Percentiles rank a stretch among this genome's conserved stretches.
These are phyloP conservation scores for Spencermartinsiella europaea DNA, from an alignment of 805 yeast genomes.

Conservation along the genomic window DNA sequence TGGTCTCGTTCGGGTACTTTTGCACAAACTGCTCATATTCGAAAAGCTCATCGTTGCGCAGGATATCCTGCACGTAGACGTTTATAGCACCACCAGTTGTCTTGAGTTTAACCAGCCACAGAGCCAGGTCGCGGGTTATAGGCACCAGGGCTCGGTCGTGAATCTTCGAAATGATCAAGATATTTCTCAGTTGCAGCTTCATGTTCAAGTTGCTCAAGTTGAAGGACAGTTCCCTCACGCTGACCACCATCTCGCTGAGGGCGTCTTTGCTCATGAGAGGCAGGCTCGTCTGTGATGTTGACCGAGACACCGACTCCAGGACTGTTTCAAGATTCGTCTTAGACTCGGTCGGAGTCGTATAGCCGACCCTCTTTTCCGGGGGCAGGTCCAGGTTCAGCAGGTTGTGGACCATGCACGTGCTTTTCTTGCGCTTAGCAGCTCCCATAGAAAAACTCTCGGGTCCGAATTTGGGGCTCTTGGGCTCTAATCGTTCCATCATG, in stretches of 20 bases:
- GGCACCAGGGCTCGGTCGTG: conserved; percentile 19
- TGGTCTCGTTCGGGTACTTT: conserved; percentile 41
- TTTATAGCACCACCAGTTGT: conserved; percentile 31
- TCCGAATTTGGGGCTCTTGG: background rate
- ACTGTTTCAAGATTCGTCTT: background rate
- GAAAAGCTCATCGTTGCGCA: conserved; percentile 60
- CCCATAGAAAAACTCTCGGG: background rate
- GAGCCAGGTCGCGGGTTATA: conserved; percentile 22
- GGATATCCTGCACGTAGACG: conserved; percentile 70
- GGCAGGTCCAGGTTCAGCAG: conserved; percentile 13
- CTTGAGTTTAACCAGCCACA: conserved; percentile 20
- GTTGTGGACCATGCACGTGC: conserved; percentile 22
- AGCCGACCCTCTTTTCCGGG: background rate
- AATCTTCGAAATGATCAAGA: conserved; percentile 26
- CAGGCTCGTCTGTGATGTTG: background rate
- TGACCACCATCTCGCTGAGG: conserved; percentile 28
- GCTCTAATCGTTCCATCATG: background rate
- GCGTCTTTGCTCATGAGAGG: conserved; percentile 25
- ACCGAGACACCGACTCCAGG: background rate
- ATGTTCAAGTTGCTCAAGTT: conserved; percentile 26
- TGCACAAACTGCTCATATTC: conserved; percentile 48
- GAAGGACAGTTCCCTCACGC: conserved; percentile 29
- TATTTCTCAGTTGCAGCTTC: conserved; percentile 22
- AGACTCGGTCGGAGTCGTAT: background rate
- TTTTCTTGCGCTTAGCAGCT: conserved; percentile 1